Evolutionary conservation across 2,329 filamentous ascomycete species (phyloP).

Genomic region (Cercospora citrullina): DNA sequence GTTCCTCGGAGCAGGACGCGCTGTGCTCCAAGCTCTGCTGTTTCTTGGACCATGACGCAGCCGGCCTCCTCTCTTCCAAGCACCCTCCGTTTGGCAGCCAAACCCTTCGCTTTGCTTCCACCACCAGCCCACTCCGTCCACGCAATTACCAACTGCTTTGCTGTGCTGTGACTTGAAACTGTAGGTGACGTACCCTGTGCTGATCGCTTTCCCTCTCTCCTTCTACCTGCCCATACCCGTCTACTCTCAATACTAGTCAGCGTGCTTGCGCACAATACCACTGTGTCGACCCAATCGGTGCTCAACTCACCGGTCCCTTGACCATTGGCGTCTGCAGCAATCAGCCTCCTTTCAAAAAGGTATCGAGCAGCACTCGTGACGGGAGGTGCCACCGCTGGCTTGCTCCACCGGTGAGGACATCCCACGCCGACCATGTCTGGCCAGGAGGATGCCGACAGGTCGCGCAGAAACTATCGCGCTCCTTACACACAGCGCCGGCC

Average conservation of each 20-base stretch:
- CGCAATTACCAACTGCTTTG: not conserved
- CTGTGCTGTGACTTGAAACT: not conserved
- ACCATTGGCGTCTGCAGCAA: not conserved
- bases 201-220: not conserved
- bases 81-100: not conserved
- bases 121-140: not conserved
- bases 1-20: not conserved
- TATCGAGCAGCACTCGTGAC: not conserved
- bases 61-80: not conserved
- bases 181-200: not conserved
- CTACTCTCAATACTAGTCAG: not conserved
- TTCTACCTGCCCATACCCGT: not conserved
- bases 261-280: not conserved
- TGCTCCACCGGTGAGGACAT: constrained; percentile 12
- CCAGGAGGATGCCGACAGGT: constrained; percentile 45
- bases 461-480: constrained; percentile 41
- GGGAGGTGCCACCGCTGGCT: not conserved
- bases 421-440: constrained; percentile 33
- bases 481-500: constrained; percentile 48
- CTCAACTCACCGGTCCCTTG: constrained; percentile 1
- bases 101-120: not conserved
- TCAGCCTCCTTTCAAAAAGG: not conserved
- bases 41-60: not conserved
- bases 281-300: not conserved
- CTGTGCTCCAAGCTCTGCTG: not conserved